A percentile compares a stretch with the other conserved stretches of the same genome.
These are phyloP conservation scores for Colletotrichum godetiae DNA, from an alignment of 2,329 filamentous ascomycete species.

Conservation along the genomic window DNA sequence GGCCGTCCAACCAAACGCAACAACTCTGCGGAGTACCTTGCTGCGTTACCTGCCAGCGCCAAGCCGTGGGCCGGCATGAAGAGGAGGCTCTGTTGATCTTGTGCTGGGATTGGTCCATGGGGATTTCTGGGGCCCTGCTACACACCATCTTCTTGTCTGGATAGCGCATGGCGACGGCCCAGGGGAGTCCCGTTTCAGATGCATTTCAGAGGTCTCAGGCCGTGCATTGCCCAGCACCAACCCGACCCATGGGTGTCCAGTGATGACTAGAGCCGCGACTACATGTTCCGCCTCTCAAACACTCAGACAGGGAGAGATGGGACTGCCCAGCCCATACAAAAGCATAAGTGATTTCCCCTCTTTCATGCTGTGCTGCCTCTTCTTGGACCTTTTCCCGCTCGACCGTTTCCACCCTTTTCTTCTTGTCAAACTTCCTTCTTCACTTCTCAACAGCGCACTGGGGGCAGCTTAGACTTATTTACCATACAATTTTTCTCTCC, in stretches of 20 bases:
- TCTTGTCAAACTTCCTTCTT: conserved; percentile 10
- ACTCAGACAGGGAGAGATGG: conserved; percentile 24
- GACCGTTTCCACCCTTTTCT: conserved; percentile 15
- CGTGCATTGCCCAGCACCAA: conserved; percentile 30
- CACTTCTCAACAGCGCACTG: conserved; percentile 35
- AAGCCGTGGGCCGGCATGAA: conserved; percentile 14
- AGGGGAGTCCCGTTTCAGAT: conserved; percentile 49
- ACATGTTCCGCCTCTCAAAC: conserved; percentile 34
- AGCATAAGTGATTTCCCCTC: conserved; percentile 33
- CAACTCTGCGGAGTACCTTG: too few species aligned
- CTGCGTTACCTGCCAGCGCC: conserved; percentile 4
- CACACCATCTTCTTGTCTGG: conserved; percentile 32
- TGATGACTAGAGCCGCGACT: conserved; percentile 31
- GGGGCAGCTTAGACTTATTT: conserved; percentile 31
- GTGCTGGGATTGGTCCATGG: conserved; percentile 36
- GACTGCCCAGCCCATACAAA: conserved; percentile 32
- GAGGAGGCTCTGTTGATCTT: conserved; percentile 26
- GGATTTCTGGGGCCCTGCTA: conserved; percentile 17
- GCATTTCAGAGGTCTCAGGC: conserved; percentile 45
- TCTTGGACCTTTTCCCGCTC: conserved; percentile 25
- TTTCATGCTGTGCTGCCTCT: conserved; percentile 32
- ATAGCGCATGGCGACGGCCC: conserved; percentile 41
- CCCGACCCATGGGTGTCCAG: conserved; percentile 25
- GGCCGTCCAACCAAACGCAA: not conserved
- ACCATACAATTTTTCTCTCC: conserved; percentile 22